Base-by-base conservation (phyloP, 352 stramenopile genomes). In the Globisporangium spiculum region DNA sequence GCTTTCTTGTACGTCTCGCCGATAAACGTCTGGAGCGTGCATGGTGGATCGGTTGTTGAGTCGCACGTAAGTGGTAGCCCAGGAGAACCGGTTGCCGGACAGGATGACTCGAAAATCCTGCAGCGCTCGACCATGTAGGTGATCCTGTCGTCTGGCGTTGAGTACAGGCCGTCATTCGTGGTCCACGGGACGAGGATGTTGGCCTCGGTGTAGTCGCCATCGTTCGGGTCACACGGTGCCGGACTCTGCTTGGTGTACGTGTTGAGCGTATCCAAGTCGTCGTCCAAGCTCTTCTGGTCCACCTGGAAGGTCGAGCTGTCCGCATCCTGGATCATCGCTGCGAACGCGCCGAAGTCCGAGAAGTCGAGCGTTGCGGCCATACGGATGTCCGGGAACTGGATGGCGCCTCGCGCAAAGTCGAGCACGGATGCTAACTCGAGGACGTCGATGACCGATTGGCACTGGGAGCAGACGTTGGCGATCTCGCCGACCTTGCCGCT, bases 401-500 rank as follows among this genome's bases (percentile, higher is more conserved):
- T 83, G 4, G 74, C 79, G 64, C 80, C 80, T 2, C 20, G 46
- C n/a, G 46, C 46, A 68, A 92, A 92, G 14, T 76, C 64, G 48
- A 92, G 78, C 10, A 78, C 79, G 30, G 65, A 66, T 9, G 72
- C 75, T 27, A 92, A 63, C 50, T 90, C 81, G 62, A 92, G 77
- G 27, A 75, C 82, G 7, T 86, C 79, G 22, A 90, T 67, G n/a
- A 92, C 71, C 36, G 79, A 89, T 74, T 56, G 2, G 10, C 36
- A 1, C 10, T 41, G 7, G 64, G 90, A 92, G 46, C 84, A 92
- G 2, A 80, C 78, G 65, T 92, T 83, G 26, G 88, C 63, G 1
- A 68, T 71, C 53, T 86, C 38, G 38, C 38, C 38, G 14, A 20
- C 14, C 38, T 78, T 10, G 74, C 83, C 75, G 1, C 84, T 83